Evolutionary conservation across 805 yeast species (phyloP).

Genomic region (Kodamaea nitidulidarum): DNA sequence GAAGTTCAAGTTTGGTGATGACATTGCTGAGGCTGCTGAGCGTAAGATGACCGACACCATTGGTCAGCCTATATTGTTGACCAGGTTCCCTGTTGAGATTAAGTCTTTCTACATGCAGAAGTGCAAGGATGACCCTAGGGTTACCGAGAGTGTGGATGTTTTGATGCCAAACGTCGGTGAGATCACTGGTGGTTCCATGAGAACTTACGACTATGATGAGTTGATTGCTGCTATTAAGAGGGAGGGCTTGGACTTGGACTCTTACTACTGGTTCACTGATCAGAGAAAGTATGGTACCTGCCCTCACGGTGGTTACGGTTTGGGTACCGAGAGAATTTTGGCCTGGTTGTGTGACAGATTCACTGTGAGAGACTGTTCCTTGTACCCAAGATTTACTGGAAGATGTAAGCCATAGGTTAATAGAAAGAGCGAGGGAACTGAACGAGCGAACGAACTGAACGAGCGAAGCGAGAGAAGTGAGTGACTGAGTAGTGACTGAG

Average conservation of each 20-base stretch:
- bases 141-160: slow-evolving; percentile 97
- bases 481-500: too few relatives aligned
- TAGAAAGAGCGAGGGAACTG: too few relatives aligned
- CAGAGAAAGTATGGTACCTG: slow-evolving; percentile 95
- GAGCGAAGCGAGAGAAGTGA: too few relatives aligned
- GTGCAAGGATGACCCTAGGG: slow-evolving; percentile 84
- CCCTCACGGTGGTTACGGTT: slow-evolving; percentile 99
- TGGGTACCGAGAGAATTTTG: slow-evolving; percentile 95
- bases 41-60: slow-evolving; percentile 96
- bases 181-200: slow-evolving; percentile 98
- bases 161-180: slow-evolving; percentile 99
- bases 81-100: slow-evolving; percentile 93
- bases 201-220: slow-evolving; percentile 80
- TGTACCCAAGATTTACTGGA: slow-evolving; percentile 97
- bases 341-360: slow-evolving; percentile 98
- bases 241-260: slow-evolving; percentile 76
- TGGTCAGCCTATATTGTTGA: slow-evolving; percentile 88
- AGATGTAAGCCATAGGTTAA: slow-evolving; percentile 95
- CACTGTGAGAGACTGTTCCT: slow-evolving; percentile 96
- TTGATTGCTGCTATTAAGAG: slow-evolving; percentile 87
- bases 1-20: slow-evolving; percentile 93
- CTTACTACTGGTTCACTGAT: slow-evolving; percentile 96
- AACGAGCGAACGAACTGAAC: too few relatives aligned
- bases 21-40: slow-evolving; percentile 99
- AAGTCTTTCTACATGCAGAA: slow-evolving; percentile 98